Conservation (phyloP, 148 eudicot species). For the Beta vulgaris region DNA sequence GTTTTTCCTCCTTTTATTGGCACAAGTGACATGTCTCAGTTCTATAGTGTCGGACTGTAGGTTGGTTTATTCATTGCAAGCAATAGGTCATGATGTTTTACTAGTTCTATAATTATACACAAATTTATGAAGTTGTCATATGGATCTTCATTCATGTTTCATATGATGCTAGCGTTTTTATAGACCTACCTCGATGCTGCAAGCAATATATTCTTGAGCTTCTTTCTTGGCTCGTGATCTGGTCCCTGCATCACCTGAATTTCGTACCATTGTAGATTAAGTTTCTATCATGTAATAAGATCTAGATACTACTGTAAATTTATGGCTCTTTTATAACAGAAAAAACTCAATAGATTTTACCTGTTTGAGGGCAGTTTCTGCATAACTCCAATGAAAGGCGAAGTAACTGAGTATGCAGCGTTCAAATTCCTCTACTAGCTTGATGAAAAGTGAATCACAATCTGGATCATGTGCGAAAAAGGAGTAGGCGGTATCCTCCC, state of each 20-base stretch:
- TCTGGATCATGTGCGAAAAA: slow-evolving; percentile 67
- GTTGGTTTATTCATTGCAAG: neutral
- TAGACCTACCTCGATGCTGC: slow-evolving; percentile 76
- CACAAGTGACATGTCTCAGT: neutral
- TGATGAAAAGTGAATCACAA: slow-evolving; percentile 82
- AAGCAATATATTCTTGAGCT: slow-evolving; percentile 86
- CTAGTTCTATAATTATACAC: too few relatives aligned
- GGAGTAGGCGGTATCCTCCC: slow-evolving; percentile 74
- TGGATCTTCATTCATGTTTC: neutral
- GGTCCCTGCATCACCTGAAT: slow-evolving; percentile 75
- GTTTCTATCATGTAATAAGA: slow-evolving; percentile 1
- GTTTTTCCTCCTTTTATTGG: neutral
- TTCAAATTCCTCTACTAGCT: slow-evolving; percentile 93
- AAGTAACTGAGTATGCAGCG: slow-evolving; percentile 95
- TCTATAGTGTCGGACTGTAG: neutral
- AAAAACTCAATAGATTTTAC: too few relatives aligned
- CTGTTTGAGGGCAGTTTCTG: slow-evolving; percentile 73
- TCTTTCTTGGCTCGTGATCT: slow-evolving; percentile 82
- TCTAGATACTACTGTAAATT: neutral
- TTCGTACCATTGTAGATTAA: neutral
- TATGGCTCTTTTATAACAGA: neutral
- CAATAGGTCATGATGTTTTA: neutral
- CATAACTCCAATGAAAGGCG: slow-evolving; percentile 89
- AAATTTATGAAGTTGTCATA: neutral
- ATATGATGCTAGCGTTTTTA: neutral